Evolutionary conservation across 768 basidiomycete genomes (phyloP).

Genomic region (Amanita inopinata): DNA sequence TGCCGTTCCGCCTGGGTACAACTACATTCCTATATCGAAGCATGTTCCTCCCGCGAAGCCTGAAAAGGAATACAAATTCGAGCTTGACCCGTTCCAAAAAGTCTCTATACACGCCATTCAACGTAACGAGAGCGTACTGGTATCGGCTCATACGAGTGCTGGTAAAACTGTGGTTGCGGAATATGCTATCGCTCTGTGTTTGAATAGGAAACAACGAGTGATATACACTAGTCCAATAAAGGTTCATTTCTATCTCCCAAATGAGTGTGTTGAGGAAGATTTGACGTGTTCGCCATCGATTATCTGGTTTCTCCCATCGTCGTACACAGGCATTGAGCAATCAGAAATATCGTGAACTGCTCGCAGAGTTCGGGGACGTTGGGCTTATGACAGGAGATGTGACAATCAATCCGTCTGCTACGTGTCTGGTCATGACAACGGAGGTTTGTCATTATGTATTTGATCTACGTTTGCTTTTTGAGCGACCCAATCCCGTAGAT

Average conservation of each 20-base stretch:
- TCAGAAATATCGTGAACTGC: slow-evolving; percentile 98
- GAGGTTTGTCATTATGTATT: slow-evolving; percentile 50
- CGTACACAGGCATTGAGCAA: slow-evolving; percentile 82
- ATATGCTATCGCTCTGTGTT: slow-evolving; percentile 96
- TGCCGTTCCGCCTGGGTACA: slow-evolving; percentile 86
- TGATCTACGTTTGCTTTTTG: neutral
- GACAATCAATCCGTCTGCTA: slow-evolving; percentile 94
- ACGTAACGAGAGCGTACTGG: slow-evolving; percentile 93
- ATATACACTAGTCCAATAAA: slow-evolving; percentile 99
- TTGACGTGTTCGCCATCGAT: slow-evolving; percentile 1
- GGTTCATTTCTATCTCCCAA: slow-evolving; percentile 34
- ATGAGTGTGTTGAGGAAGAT: neutral
- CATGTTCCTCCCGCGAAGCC: slow-evolving; percentile 90
- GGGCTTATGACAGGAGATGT: slow-evolving; percentile 99
- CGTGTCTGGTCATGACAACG: slow-evolving; percentile 98
- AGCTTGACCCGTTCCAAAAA: slow-evolving; percentile 93
- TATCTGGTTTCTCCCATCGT: slow-evolving; percentile 9
- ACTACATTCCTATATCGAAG: slow-evolving; percentile 82
- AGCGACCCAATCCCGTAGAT: slow-evolving; percentile 45
- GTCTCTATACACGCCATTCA: slow-evolving; percentile 94
- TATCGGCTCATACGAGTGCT: slow-evolving; percentile 97
- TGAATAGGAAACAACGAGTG: slow-evolving; percentile 89
- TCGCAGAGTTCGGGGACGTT: slow-evolving; percentile 95
- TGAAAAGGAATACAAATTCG: slow-evolving; percentile 90
- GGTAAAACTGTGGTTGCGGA: slow-evolving; percentile 99